phyloP scores from a whole-genome alignment of 305 asterid genomes.

The Solanum hybrid region DNA sequence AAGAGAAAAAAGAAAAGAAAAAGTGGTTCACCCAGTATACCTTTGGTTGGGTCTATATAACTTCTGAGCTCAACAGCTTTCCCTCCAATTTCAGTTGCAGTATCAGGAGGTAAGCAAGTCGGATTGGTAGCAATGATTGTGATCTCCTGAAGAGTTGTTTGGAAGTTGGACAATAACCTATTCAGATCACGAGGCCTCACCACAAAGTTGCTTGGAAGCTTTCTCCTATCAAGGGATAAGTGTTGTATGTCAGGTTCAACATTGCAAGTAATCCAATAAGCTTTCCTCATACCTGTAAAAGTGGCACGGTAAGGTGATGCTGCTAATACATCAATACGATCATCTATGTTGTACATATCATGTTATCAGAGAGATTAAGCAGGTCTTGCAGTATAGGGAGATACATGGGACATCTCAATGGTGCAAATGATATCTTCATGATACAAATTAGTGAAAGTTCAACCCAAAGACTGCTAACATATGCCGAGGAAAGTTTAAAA shows the following conservation, averaged over 20 bases:
- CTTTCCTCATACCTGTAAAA: constrained; percentile 70
- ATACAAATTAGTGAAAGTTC: neutral
- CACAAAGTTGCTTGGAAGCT: constrained; percentile 84
- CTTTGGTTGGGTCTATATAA: constrained; percentile 89
- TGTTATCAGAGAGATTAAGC: neutral
- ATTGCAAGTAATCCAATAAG: constrained; percentile 84
- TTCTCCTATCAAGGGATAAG: constrained; percentile 58
- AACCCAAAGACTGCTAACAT: neutral
- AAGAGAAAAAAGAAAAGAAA: neutral
- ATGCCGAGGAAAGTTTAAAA: neutral
- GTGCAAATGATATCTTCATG: neutral
- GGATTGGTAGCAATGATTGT: constrained; percentile 80
- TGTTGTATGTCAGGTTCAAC: constrained; percentile 63
- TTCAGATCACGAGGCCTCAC: constrained; percentile 85
- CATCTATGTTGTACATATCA: neutral
- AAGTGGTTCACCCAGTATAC: constrained; percentile 23
- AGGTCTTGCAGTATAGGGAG: neutral
- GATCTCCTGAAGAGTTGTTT: constrained; percentile 87
- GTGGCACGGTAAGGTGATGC: constrained; percentile 3
- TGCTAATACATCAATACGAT: neutral
- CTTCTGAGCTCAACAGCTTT: constrained; percentile 96
- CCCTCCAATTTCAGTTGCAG: constrained; percentile 72
- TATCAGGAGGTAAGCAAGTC: constrained; percentile 50
- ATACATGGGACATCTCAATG: neutral
- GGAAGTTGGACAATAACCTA: constrained; percentile 75